Evolutionary conservation across 2,329 filamentous ascomycete species (phyloP).

Genomic region (Furcasterigmium sp.): DNA sequence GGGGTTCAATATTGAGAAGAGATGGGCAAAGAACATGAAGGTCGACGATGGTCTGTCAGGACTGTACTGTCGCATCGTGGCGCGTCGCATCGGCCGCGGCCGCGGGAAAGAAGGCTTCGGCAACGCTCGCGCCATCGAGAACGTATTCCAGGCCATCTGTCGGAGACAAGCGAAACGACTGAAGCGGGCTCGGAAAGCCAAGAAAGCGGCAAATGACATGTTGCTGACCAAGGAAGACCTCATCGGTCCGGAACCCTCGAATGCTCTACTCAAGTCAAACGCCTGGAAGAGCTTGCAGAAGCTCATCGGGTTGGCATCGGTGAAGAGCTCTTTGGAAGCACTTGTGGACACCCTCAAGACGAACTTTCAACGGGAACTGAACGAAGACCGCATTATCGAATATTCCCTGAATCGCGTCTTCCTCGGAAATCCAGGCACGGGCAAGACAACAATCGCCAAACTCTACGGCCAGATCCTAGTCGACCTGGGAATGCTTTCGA

Average conservation of each 20-base stretch:
- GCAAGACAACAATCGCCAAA: constrained; percentile 72
- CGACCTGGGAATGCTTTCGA: constrained; percentile 61
- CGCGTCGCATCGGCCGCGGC: constrained; percentile 54
- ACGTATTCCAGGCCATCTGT: constrained; percentile 46
- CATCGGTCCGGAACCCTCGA: constrained; percentile 61
- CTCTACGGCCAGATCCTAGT: constrained; percentile 65
- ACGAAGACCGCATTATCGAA: constrained; percentile 52
- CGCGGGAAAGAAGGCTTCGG: constrained; percentile 65
- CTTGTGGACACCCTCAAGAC: constrained; percentile 56
- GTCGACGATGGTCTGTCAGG: constrained; percentile 54
- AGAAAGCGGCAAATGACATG: constrained; percentile 46
- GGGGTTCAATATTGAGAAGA: constrained; percentile 43
- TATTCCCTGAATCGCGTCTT: constrained; percentile 66
- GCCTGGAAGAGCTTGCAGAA: constrained; percentile 54
- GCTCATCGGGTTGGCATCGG: constrained; percentile 53
- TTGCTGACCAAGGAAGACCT: constrained; percentile 62
- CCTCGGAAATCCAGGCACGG: constrained; percentile 67
- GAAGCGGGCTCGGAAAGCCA: constrained; percentile 32
- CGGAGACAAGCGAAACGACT: constrained; percentile 56
- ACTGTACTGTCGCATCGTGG: constrained; percentile 58
- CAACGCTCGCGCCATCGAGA: constrained; percentile 67
- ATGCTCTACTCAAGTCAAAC: constrained; percentile 41
- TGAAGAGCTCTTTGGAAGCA: constrained; percentile 55
- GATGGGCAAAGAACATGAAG: constrained; percentile 50
- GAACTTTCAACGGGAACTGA: constrained; percentile 63